phyloP scores from a whole-genome alignment of 306 rosid genomes.

The Lathyrus tuberosus region DNA sequence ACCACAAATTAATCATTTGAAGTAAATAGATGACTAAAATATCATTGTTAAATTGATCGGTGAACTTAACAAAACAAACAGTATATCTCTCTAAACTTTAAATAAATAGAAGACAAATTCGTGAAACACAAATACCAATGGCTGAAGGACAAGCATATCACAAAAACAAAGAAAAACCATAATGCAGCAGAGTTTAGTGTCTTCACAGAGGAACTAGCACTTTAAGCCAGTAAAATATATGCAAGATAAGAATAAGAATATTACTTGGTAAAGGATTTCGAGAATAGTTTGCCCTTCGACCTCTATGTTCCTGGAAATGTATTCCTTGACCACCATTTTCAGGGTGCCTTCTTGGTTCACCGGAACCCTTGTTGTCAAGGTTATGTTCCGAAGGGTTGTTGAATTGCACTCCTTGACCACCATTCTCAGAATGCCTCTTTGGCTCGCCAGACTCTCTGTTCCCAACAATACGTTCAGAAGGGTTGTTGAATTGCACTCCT shows the following conservation, averaged over 20 bases:
- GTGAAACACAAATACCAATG: conserved; percentile 1
- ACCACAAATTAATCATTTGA: background rate
- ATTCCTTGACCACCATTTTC: conserved; percentile 65
- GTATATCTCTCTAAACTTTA: background rate
- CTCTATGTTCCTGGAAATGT: conserved; percentile 60
- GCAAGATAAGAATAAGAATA: conserved; percentile 8
- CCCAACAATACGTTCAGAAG: conserved; percentile 53
- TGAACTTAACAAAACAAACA: background rate
- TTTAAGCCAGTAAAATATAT: background rate
- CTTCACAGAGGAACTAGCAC: background rate
- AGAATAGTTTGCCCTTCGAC: conserved; percentile 66
- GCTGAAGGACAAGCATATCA: background rate
- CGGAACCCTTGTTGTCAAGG: conserved; percentile 49
- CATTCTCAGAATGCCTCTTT: conserved; percentile 54
- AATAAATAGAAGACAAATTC: background rate
- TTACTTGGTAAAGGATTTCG: conserved; percentile 68
- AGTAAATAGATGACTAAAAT: background rate
- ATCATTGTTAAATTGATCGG: background rate
- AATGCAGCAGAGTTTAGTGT: background rate
- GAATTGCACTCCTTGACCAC: conserved; percentile 56
- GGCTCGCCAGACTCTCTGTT: conserved; percentile 54
- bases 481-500: conserved; percentile 52
- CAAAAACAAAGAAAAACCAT: background rate
- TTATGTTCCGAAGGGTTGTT: conserved; percentile 58
- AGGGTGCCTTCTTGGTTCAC: conserved; percentile 52